These are phyloP conservation scores for Albizia julibrissin DNA, from an alignment of 306 rosid species.

Conservation along the genomic window DNA sequence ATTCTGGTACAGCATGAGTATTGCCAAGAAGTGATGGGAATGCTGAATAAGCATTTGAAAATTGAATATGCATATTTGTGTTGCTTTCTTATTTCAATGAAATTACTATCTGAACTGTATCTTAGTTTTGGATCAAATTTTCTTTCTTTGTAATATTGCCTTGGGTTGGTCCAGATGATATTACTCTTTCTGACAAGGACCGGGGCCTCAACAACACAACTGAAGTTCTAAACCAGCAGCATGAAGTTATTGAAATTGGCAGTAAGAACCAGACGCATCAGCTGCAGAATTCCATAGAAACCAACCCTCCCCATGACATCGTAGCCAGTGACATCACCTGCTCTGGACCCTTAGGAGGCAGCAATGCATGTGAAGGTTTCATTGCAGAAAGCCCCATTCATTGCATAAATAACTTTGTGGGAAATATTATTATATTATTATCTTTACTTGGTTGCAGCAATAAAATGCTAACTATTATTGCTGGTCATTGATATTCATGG, in stretches of 20 bases:
- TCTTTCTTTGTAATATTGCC: conserved; percentile 15
- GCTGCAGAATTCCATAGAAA: conserved; percentile 42
- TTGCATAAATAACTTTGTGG: conserved; percentile 23
- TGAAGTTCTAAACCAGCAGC: conserved; percentile 38
- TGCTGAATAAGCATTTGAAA: conserved; percentile 7
- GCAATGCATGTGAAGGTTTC: conserved; percentile 55
- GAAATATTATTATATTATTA: conserved; percentile 6
- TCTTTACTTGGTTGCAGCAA: conserved; percentile 1
- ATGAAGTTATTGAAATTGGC: conserved; percentile 34
- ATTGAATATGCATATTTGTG: background rate
- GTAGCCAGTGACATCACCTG: conserved; percentile 31
- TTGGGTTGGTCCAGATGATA: conserved; percentile 70
- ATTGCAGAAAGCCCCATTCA: conserved; percentile 18
- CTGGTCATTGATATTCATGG: conserved; percentile 21
- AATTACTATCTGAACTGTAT: background rate
- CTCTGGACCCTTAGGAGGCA: conserved; percentile 34
- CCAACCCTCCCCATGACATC: conserved; percentile 27
- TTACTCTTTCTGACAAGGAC: conserved; percentile 57
- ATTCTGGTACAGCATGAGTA: background rate
- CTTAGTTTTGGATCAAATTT: conserved; percentile 35
- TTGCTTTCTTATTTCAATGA: conserved; percentile 10
- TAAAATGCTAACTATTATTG: conserved; percentile 17
- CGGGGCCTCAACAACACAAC: conserved; percentile 46
- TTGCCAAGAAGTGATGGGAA: conserved; percentile 6
- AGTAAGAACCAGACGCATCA: conserved; percentile 37